Base-by-base conservation (phyloP, 768 basidiomycete species). In the Goffeauzyma gilvescens region DNA sequence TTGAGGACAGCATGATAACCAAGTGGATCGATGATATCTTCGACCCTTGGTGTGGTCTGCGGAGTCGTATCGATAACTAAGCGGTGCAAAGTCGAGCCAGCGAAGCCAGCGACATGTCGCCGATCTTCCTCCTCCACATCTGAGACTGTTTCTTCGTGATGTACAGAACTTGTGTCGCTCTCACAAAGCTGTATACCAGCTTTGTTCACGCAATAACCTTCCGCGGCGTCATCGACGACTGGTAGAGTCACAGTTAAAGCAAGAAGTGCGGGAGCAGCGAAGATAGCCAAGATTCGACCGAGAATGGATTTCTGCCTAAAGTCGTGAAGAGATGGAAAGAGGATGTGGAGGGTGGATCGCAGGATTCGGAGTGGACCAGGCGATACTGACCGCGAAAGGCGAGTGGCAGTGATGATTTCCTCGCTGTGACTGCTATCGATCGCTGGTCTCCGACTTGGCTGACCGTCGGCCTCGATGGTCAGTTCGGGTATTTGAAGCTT, bases 231-330 rank as follows among this genome's bases (percentile, higher is more conserved):
- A 23, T 63, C 61, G 8, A 89, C 84, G 10, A 98, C 89, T 4
- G 87, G 87, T 8, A 96, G 67, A 0, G 90, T 95, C 15, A 96
- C 50, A 0, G 89, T 95, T 37, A 98, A 66, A 3, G 71, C 68
- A 61, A 93, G 67, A 2, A 98, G 76, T 2, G 86, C 84, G 2
- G 90, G 90, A 0, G 79, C 75, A 3, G 86, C 84, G 43, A 93
- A 71, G 20, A 90, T 51, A 0, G 78, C 74, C 0, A 81, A 79
- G 23, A 82, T 65, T 64, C 75, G 75, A 0, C 78, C 79, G 9
- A 79, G 51, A 38, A 76, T 51, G 14, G 77, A 76, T 63, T 90
- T 86, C 18, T 70, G 67, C 21, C 65, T 46, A 60, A 93, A 81
- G 38, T 73, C 69, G 42, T 78, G 76, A 1, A 96, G 65, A 0